These are phyloP conservation scores for Ogataea thermomethanolica DNA, from an alignment of 805 yeast species.

Conservation along the genomic window DNA sequence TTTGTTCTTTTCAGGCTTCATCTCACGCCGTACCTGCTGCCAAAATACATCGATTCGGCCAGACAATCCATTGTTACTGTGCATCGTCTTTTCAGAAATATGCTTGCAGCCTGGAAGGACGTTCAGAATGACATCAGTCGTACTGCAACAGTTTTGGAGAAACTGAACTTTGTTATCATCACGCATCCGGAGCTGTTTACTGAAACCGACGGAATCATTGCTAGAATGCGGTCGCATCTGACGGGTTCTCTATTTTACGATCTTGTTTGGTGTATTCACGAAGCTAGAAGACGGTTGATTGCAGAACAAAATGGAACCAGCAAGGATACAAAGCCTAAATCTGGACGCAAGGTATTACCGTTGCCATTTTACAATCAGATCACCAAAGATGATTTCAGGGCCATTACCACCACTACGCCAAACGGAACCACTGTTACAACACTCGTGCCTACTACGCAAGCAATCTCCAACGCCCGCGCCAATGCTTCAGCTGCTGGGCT, in stretches of 20 bases:
- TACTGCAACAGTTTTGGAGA: constrained; percentile 87
- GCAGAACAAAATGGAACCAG: constrained; percentile 36
- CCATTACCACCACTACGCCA: constrained; percentile 82
- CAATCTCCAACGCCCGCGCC: constrained; percentile 58
- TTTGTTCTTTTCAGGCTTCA: constrained; percentile 77
- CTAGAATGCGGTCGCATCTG: constrained; percentile 86
- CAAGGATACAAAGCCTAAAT: constrained; percentile 9
- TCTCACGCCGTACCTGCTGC: constrained; percentile 67
- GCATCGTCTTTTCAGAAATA: constrained; percentile 81
- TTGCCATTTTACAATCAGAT: constrained; percentile 89
- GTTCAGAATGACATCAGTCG: constrained; percentile 88
- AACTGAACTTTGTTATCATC: constrained; percentile 78
- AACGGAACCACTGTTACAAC: constrained; percentile 91
- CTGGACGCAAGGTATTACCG: constrained; percentile 51
- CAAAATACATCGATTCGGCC: constrained; percentile 79
- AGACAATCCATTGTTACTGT: constrained; percentile 92
- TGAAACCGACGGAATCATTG: constrained; percentile 69
- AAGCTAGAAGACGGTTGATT: constrained; percentile 72
- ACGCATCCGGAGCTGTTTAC: constrained; percentile 83
- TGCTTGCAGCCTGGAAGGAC: constrained; percentile 86
- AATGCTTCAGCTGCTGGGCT: constrained; percentile 55
- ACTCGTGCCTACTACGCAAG: constrained; percentile 80
- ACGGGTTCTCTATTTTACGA: constrained; percentile 91
- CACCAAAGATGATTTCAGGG: constrained; percentile 81
- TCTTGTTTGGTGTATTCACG: constrained; percentile 91